Conservation (phyloP, 2,329 filamentous ascomycete genomes). For the Ophiostoma ulmi region DNA sequence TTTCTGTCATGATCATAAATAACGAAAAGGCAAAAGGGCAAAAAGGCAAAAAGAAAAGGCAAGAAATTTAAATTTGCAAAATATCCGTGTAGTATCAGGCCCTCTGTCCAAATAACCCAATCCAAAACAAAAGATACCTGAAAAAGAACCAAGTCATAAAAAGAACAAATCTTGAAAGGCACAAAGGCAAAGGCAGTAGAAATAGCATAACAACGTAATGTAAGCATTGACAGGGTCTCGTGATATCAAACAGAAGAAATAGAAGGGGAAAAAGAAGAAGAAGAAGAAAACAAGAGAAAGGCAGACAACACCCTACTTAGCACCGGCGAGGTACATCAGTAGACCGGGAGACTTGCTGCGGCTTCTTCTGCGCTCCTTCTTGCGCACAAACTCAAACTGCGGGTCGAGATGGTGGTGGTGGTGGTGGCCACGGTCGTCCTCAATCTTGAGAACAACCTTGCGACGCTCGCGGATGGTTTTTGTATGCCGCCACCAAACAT, state of each 20-base stretch:
- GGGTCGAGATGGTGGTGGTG: conserved; percentile 37
- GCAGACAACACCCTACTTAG: conserved; percentile 21
- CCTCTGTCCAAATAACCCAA: background rate
- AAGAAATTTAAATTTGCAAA: background rate
- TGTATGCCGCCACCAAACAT: conserved; percentile 68
- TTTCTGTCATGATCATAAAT: background rate
- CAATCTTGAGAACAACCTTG: conserved; percentile 44
- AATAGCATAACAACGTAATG: background rate
- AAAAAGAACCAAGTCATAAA: background rate
- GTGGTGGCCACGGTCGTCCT: conserved; percentile 43
- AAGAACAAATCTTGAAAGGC: background rate
- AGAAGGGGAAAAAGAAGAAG: background rate
- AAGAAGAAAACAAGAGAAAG: background rate
- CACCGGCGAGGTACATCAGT: conserved; percentile 55
- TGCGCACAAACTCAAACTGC: conserved; percentile 52
- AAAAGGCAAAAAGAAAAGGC: background rate
- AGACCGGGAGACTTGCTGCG: conserved; percentile 54
- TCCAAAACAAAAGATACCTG: background rate
- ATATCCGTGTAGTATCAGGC: background rate
- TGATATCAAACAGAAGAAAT: conserved; percentile 8
- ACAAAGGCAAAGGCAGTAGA: background rate
- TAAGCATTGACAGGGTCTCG: background rate
- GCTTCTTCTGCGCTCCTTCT: conserved; percentile 53
- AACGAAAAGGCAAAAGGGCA: background rate
- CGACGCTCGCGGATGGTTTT: conserved; percentile 56